Percentiles rank a stretch among this genome's conserved stretches.
phyloP scores from a whole-genome alignment of 495 filamentous ascomycete genomes.

The Parmelia sp. region DNA sequence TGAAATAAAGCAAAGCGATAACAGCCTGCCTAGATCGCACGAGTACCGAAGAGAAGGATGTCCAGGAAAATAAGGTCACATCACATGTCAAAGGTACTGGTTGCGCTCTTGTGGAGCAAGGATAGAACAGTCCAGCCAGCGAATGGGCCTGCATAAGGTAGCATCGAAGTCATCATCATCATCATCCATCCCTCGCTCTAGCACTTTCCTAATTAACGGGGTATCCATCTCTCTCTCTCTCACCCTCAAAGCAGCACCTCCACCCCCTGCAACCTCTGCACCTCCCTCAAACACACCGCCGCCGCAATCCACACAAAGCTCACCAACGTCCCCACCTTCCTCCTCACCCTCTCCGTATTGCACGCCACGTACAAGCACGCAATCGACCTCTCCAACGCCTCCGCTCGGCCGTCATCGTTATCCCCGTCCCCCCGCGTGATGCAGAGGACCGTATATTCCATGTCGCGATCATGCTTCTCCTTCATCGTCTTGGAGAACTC shows the following conservation, averaged over 20 bases:
- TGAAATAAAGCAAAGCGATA: too few species aligned
- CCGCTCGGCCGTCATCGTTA: constrained; percentile 29
- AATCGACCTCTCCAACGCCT: constrained; percentile 43
- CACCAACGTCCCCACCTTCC: constrained; percentile 30
- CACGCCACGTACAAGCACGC: constrained; percentile 43
- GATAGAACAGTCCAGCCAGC: too few species aligned
- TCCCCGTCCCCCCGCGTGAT: constrained; percentile 40
- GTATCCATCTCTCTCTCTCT: too few species aligned
- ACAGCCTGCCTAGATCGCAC: too few species aligned
- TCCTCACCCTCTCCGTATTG: constrained; percentile 23
- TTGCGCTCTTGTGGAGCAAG: too few species aligned
- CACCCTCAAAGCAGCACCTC: constrained; percentile 3
- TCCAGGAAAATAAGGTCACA: too few species aligned
- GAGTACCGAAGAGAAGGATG: too few species aligned
- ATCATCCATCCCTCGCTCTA: too few species aligned
- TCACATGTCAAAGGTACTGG: too few species aligned
- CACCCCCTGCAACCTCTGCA: constrained; percentile 31
- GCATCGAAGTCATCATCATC: too few species aligned
- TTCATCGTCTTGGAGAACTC: constrained; percentile 56
- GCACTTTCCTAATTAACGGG: too few species aligned
- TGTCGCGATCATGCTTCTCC: constrained; percentile 53
- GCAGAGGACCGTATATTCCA: constrained; percentile 34
- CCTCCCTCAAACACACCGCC: constrained; percentile 40
- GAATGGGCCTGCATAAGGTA: too few species aligned
- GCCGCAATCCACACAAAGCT: constrained; percentile 46